A percentile compares a stretch with the other conserved stretches of the same genome.
Evolutionary conservation across 1,284 basidiomycete genomes (phyloP).

Genomic region (Ganoderma leucocontextum): DNA sequence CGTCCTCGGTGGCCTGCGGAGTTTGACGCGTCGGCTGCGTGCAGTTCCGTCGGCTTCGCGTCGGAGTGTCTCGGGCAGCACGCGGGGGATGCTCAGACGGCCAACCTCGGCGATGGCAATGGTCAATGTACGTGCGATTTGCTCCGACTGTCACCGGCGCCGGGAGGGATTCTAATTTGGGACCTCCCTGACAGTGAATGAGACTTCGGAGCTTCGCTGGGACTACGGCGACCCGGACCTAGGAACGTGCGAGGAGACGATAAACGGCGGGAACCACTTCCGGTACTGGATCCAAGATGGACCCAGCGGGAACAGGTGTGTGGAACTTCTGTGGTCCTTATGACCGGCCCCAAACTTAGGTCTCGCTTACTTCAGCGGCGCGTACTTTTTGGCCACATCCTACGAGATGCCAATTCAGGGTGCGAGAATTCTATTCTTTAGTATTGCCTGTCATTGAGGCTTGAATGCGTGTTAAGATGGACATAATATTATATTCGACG

Average conservation of each 20-base stretch:
- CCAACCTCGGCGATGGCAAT: slow-evolving; percentile 87
- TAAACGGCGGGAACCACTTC: slow-evolving; percentile 91
- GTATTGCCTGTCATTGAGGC: slow-evolving; percentile 1
- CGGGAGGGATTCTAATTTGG: neutral
- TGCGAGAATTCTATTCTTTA: slow-evolving; percentile 41
- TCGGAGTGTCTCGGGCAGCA: slow-evolving; percentile 89
- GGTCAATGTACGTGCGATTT: slow-evolving; percentile 60
- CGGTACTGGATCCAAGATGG: slow-evolving; percentile 91
- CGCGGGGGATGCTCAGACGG: slow-evolving; percentile 72
- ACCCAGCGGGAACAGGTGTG: slow-evolving; percentile 60
- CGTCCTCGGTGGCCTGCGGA: neutral
- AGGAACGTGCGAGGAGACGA: slow-evolving; percentile 86
- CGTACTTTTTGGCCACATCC: slow-evolving; percentile 85
- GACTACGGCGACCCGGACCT: slow-evolving; percentile 80
- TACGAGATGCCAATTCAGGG: slow-evolving; percentile 73
- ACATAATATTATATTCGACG: slow-evolving; percentile 66
- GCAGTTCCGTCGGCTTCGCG: slow-evolving; percentile 67
- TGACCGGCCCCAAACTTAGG: slow-evolving; percentile 11
- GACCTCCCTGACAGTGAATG: slow-evolving; percentile 59
- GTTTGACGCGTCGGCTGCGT: slow-evolving; percentile 22
- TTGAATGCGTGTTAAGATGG: slow-evolving; percentile 36
- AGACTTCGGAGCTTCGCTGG: slow-evolving; percentile 83
- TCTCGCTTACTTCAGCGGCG: slow-evolving; percentile 55
- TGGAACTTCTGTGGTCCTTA: slow-evolving; percentile 15
- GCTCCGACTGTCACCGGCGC: slow-evolving; percentile 1